Percentiles rank a stretch among this genome's conserved stretches.
Evolutionary conservation across 805 yeast species (phyloP).

Genomic region (Sugiyamaella smithiae): DNA sequence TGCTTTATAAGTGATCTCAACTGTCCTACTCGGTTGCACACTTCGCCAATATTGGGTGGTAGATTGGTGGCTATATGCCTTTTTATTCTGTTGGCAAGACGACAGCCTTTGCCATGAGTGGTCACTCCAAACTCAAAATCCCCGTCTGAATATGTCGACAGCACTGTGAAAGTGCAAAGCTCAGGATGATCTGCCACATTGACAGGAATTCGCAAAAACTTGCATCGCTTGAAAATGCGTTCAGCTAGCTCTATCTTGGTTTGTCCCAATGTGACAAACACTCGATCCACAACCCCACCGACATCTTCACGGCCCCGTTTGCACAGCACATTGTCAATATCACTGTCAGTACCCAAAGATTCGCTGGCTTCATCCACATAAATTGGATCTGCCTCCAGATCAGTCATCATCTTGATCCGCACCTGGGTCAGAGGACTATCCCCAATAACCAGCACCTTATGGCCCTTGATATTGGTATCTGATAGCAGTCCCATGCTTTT

Average conservation of each 20-base stretch:
- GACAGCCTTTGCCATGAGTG: slow-evolving; percentile 87
- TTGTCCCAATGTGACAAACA: slow-evolving; percentile 56
- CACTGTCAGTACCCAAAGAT: neutral
- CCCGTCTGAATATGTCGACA: slow-evolving; percentile 70
- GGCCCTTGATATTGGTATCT: slow-evolving; percentile 35
- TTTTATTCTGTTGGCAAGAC: slow-evolving; percentile 74
- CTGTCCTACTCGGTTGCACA: slow-evolving; percentile 67
- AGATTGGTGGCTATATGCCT: slow-evolving; percentile 60
- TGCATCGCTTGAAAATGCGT: slow-evolving; percentile 46
- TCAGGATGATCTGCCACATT: slow-evolving; percentile 74
- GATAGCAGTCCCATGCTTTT: slow-evolving; percentile 17
- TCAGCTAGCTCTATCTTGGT: slow-evolving; percentile 22
- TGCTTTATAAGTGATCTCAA: slow-evolving; percentile 55
- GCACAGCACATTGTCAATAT: slow-evolving; percentile 33
- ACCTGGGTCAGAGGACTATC: slow-evolving; percentile 43
- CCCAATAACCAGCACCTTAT: slow-evolving; percentile 59
- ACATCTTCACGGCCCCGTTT: slow-evolving; percentile 62
- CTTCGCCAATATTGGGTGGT: slow-evolving; percentile 67
- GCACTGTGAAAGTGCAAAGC: slow-evolving; percentile 68
- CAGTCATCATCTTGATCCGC: slow-evolving; percentile 45
- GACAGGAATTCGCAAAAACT: slow-evolving; percentile 68
- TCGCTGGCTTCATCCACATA: neutral
- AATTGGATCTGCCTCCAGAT: slow-evolving; percentile 9
- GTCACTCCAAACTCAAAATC: slow-evolving; percentile 78
- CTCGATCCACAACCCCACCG: slow-evolving; percentile 66